Percentiles rank a stretch among this genome's conserved stretches.
Evolutionary conservation across 140 eudicot genomes (phyloP).

Genomic region (Bidens hawaiensis): DNA sequence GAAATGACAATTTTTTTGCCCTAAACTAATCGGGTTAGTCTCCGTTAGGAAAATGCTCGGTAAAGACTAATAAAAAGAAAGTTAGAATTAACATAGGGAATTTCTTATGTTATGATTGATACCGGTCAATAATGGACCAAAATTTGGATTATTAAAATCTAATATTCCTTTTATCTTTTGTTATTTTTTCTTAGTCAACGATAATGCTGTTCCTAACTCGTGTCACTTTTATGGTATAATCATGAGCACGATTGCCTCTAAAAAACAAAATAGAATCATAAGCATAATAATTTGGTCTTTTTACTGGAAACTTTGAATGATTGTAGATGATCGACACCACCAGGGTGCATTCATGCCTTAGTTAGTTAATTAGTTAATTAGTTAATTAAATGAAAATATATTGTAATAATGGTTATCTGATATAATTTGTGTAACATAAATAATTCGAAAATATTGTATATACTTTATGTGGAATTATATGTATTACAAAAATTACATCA

Average conservation of each 20-base stretch:
- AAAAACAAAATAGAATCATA: slow-evolving; percentile 28
- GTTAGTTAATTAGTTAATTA: too few relatives aligned
- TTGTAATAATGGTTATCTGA: neutral
- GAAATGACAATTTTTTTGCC: too few relatives aligned
- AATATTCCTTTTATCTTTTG: too few relatives aligned
- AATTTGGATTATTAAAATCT: too few relatives aligned
- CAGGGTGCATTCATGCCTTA: slow-evolving; percentile 36
- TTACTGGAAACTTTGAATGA: slow-evolving; percentile 28
- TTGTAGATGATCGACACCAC: slow-evolving; percentile 19
- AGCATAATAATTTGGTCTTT: slow-evolving; percentile 33
- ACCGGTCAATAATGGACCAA: too few relatives aligned
- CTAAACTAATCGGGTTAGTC: too few relatives aligned
- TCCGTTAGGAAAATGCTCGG: too few relatives aligned
- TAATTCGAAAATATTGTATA: neutral
- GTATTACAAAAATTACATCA: too few relatives aligned
- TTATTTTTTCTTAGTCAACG: slow-evolving; percentile 22
- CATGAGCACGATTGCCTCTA: slow-evolving; percentile 34
- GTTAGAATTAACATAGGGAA: too few relatives aligned
- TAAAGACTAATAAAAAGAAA: too few relatives aligned
- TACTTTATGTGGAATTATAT: too few relatives aligned
- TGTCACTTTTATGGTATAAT: slow-evolving; percentile 21
- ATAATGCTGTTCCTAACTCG: slow-evolving; percentile 19
- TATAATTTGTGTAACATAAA: neutral
- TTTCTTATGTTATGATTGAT: too few relatives aligned
- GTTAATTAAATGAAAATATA: neutral